Base-by-base conservation (phyloP, 306 rosid genomes). In the Neltuma alba region DNA sequence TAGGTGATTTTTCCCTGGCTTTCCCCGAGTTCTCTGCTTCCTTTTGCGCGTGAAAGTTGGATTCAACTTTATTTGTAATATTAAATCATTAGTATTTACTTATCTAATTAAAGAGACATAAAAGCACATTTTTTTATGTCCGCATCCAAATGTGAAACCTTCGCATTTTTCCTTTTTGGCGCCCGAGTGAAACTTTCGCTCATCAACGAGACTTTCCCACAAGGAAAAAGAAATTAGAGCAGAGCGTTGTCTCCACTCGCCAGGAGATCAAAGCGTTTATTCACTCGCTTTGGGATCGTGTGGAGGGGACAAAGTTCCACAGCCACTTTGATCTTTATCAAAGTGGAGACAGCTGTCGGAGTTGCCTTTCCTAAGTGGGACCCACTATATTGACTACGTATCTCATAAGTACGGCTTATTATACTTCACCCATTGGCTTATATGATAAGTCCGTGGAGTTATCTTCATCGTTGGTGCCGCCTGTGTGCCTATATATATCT, bases 361-460 rank as follows among this genome's bases (percentile, higher is more conserved):
- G 25, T 45, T 12, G 13, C 41, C 38, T n/a, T 60, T 34, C 20
- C 15, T 0, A 0, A 0, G 41, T 36, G 75, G 83, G 81, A 14
- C 76, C 85, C 73, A 3, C 44, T 6, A 4, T 4, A 48, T 1
- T 36, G 81, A 63, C 76, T 30, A 14, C 55, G 37, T 41, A 48
- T 55, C 40, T 45, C 2, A 41, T 44, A 45, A 10, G 20, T 0
- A 5, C 7, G 3, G 7, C 67, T 21, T 52, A 68, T 21, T 2
- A 69, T 1, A 0, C 13, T 4, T 20, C 4, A 7, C 2, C 0
- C 0, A 0, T 9, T 0, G 0, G 1, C 75, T 48, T 76, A 68
- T 34, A 34, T 79, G 73, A 76, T 47, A 54, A 18, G 45, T 9
- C 0, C 0, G 0, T 0, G 0, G 0, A 25, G 50, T 52, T 80